Conservation (phyloP, 169 alveolate species). For the Plasmodium vivax region DNA sequence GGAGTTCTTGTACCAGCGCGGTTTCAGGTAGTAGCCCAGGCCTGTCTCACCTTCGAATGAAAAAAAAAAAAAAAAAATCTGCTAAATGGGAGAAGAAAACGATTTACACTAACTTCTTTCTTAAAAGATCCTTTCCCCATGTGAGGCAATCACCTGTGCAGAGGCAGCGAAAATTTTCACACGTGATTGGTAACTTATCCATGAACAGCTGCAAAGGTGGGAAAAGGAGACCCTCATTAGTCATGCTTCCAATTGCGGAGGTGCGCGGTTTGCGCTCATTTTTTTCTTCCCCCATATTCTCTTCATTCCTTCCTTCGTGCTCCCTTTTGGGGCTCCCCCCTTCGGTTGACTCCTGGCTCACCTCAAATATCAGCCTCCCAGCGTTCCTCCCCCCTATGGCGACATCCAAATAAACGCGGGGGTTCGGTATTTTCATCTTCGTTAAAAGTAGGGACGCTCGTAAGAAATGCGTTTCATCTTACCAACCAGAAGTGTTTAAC, state of each 20-base stretch:
- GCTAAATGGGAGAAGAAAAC: conserved; percentile 3
- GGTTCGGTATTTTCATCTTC: conserved; percentile 84
- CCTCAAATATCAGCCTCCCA: conserved; percentile 86
- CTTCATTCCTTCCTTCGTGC: background rate
- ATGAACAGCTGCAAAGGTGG: conserved; percentile 81
- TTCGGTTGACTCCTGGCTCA: background rate
- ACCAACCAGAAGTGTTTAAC: background rate
- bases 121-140: background rate
- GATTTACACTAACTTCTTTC: background rate
- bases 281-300: background rate
- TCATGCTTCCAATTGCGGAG: background rate
- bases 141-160: conserved; percentile 87
- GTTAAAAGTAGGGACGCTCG: background rate
- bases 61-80: background rate
- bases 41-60: conserved; percentile 85
- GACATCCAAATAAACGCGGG: conserved; percentile 86
- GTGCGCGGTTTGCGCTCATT: background rate
- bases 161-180: conserved; percentile 92
- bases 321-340: background rate
- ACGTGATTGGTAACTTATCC: conserved; percentile 89
- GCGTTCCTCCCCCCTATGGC: conserved; percentile 86
- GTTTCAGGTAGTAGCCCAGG: conserved; percentile 87
- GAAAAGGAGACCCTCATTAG: background rate
- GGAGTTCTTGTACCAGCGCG: conserved; percentile 88
- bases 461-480: background rate